Percentiles rank a stretch among this genome's conserved stretches.
Conservation (phyloP, 768 basidiomycete species). For the Chalciporus sphaerocephalus region DNA sequence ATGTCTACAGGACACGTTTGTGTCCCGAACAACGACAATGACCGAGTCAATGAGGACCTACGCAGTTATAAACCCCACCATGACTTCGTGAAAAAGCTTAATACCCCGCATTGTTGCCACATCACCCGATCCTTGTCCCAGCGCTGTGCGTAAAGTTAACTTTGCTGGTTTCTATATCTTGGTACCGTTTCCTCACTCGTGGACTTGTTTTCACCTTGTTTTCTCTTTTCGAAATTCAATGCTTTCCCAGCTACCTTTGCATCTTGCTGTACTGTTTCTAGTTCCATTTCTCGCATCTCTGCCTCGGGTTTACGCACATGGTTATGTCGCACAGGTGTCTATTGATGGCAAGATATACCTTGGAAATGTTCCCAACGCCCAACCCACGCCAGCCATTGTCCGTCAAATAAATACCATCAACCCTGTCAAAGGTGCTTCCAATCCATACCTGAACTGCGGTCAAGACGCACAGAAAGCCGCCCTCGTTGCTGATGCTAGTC, state of each 20-base stretch:
- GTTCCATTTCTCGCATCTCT: conserved; percentile 10
- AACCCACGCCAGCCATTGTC: conserved; percentile 38
- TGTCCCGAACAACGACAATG: not conserved
- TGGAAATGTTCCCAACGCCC: conserved; percentile 42
- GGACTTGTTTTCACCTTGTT: not conserved
- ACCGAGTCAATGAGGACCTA: not conserved
- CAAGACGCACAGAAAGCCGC: conserved; percentile 45
- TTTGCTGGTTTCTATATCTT: not conserved
- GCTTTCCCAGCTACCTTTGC: not conserved
- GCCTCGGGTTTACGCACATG: conserved; percentile 37
- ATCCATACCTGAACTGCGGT: conserved; percentile 59
- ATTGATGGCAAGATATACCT: conserved; percentile 43
- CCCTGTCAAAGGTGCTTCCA: conserved; percentile 55
- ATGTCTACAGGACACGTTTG: conserved; percentile 5
- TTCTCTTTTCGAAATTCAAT: not conserved
- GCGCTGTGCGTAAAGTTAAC: conserved; percentile 7
- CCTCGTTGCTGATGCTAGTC: conserved; percentile 51
- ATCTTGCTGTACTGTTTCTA: conserved; percentile 1
- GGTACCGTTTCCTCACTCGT: not conserved
- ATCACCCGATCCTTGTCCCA: not conserved
- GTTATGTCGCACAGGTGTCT: conserved; percentile 38
- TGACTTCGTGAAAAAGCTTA: conserved; percentile 16
- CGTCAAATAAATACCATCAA: conserved; percentile 41
- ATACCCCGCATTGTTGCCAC: conserved; percentile 17
- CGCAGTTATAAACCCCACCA: conserved; percentile 7